phyloP scores from a whole-genome alignment of 2,329 filamentous ascomycete genomes.

The Ustilaginoidea virens region DNA sequence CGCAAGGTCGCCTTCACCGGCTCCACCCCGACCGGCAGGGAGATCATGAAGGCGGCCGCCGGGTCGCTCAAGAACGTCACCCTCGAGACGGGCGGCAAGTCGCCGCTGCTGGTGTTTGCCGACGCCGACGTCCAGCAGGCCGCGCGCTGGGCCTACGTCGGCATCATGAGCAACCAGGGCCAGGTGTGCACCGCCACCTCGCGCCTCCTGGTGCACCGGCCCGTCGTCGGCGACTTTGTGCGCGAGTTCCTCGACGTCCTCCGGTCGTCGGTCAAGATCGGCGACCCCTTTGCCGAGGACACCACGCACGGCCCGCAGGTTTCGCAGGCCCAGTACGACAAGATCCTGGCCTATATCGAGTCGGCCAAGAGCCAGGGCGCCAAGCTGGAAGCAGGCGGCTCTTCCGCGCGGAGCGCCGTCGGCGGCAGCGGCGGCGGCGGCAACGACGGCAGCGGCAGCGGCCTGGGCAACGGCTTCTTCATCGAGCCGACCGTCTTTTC shows the following conservation, averaged over 20 bases:
- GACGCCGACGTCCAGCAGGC: conserved; percentile 53
- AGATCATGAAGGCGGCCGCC: conserved; percentile 65
- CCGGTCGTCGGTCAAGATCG: conserved; percentile 44
- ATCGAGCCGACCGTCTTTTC: conserved; percentile 30
- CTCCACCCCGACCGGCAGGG: conserved; percentile 53
- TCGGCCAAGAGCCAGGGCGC: conserved; percentile 56
- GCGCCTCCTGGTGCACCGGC: conserved; percentile 47
- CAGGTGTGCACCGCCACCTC: conserved; percentile 53
- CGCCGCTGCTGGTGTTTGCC: conserved; percentile 45
- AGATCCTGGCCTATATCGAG: conserved; percentile 55
- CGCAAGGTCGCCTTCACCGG: conserved; percentile 73
- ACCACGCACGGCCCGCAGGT: conserved; percentile 67
- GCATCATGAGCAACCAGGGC: conserved; percentile 45
- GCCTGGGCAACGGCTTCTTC: conserved; percentile 31
- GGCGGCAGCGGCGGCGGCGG: conserved; percentile 25
- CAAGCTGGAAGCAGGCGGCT: conserved; percentile 48
- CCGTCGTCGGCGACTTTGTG: conserved; percentile 47
- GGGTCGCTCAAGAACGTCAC: conserved; percentile 51
- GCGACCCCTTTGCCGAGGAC: conserved; percentile 52
- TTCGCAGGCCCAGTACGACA: conserved; percentile 54
- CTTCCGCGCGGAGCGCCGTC: conserved; percentile 19
- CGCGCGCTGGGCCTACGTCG: conserved; percentile 39
- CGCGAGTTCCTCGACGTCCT: conserved; percentile 43
- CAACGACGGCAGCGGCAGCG: conserved; percentile 15
- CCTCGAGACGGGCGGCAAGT: conserved; percentile 53